Percentiles rank a stretch among this genome's conserved stretches.
These are phyloP conservation scores for Lactuca sativa DNA, from an alignment of 129 eudicot genomes.

Conservation along the genomic window DNA sequence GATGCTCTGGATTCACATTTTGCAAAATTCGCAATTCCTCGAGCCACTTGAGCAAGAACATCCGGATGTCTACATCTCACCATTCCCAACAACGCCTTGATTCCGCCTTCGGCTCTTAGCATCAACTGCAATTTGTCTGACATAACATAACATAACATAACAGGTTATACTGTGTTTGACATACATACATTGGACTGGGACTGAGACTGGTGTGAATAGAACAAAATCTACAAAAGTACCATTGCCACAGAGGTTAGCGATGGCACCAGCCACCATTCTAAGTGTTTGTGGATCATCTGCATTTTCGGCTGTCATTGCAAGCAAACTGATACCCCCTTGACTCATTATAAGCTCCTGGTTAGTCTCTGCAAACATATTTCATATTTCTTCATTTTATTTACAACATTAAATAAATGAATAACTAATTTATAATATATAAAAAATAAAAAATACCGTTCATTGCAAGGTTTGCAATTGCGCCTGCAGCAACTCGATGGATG, in stretches of 20 bases:
- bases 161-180: too few species aligned
- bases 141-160: too few species aligned
- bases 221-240: conserved; percentile 39
- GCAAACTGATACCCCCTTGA: conserved; percentile 76
- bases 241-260: conserved; percentile 96
- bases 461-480: conserved; percentile 93
- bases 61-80: conserved; percentile 92
- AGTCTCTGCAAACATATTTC: conserved; percentile 48
- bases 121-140: conserved; percentile 68
- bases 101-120: conserved; percentile 88
- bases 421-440: background rate
- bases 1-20: conserved; percentile 95
- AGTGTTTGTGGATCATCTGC: conserved; percentile 98
- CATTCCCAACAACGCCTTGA: conserved; percentile 86
- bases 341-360: conserved; percentile 96
- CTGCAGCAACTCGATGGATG: conserved; percentile 90
- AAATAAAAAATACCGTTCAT: conserved; percentile 63
- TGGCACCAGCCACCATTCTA: conserved; percentile 96
- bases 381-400: background rate
- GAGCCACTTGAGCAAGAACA: conserved; percentile 96
- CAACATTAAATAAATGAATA: too few species aligned
- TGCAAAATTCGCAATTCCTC: conserved; percentile 93
- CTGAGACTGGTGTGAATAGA: background rate
- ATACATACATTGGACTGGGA: too few species aligned
- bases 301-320: conserved; percentile 70